Evolutionary conservation across 192 early-diverging fungal genomes (phyloP), one percentile per base, ranked within the genome.

Genomic region (Diversispora epigaea): DNA sequence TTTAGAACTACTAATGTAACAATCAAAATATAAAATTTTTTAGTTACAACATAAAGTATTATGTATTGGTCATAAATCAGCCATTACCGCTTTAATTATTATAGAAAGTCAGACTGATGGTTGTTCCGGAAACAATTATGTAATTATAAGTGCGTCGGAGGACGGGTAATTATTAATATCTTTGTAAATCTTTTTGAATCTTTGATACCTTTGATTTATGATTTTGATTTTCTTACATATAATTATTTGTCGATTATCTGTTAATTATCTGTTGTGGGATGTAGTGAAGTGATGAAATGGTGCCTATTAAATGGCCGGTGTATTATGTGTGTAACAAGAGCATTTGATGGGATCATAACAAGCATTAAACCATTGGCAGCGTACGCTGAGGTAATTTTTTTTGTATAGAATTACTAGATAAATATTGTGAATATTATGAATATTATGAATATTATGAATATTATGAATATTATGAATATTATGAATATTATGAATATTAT

Each of bases 141-240:
- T 84, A 25, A 47, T 88, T 12, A 82, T 87, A 14, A 89, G 86
- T 50, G 86, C 84, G 3, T 84, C 84, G 1, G 82, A 86, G 50
- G 84, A 86, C 54, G 87, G 87, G 87, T 89, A 81, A 78, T 46
- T 7, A 32, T n/a, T 22, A 12, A 68, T 39, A 32, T 32, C 2
- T 68, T 68, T 6, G 3, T 21, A 5, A 54, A 10, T 55, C n/a
- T n/a, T 50, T 49, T 50, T 49, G 15, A 0, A 70, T 54, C 10
- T 54, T 4, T 17, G 10, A 54, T 32, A 39, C 3, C 10, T 49
- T 11, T 21, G 50, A 68, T 50, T 54, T 19, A 67, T 40, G 40
- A 14, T n/a, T 43, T n/a, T 8, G 14, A 14, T 40, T 21, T 39
- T 63, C 32, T 63, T 10, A 39, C 39, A n/a, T 17, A n/a, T 64